phyloP scores from a whole-genome alignment of 2,329 filamentous ascomycete genomes.

The Penicillium sp. region DNA sequence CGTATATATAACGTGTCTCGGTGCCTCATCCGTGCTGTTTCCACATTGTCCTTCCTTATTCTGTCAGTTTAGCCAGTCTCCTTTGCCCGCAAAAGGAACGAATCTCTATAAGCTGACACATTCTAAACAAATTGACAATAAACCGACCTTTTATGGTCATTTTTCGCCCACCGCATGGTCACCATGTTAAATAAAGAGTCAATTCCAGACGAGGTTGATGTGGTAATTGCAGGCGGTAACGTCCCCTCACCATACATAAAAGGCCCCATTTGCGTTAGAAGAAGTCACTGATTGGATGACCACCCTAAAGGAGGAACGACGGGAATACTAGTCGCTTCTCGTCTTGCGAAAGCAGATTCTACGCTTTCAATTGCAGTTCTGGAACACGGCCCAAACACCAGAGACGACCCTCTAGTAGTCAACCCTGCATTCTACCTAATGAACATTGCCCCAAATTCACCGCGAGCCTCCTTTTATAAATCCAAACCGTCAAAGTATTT shows the following conservation, averaged over 20 bases:
- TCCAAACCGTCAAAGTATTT: constrained; percentile 39
- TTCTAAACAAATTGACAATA: no score
- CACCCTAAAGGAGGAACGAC: constrained; percentile 41
- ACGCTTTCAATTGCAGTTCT: constrained; percentile 50
- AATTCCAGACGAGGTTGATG: constrained; percentile 1
- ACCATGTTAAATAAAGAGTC: background rate
- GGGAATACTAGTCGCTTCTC: constrained; percentile 48
- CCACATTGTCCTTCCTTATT: no score
- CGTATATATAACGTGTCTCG: no score
- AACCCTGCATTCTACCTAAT: constrained; percentile 50
- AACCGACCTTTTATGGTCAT: no score
- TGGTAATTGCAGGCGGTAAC: constrained; percentile 9
- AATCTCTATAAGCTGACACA: no score
- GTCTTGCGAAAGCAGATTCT: constrained; percentile 50
- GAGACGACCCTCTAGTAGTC: constrained; percentile 47
- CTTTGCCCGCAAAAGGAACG: no score
- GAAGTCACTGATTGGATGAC: background rate
- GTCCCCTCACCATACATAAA: no score
- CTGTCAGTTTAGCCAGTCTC: no score
- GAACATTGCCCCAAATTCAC: constrained; percentile 48
- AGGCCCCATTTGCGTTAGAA: background rate
- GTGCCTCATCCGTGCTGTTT: no score
- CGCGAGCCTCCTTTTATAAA: constrained; percentile 52
- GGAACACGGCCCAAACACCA: constrained; percentile 53
- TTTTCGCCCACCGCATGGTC: background rate